Percentiles rank a stretch among this genome's conserved stretches.
Conservation (phyloP, 371 early-diverging fungal species). For the Syncephalastrum sp. region DNA sequence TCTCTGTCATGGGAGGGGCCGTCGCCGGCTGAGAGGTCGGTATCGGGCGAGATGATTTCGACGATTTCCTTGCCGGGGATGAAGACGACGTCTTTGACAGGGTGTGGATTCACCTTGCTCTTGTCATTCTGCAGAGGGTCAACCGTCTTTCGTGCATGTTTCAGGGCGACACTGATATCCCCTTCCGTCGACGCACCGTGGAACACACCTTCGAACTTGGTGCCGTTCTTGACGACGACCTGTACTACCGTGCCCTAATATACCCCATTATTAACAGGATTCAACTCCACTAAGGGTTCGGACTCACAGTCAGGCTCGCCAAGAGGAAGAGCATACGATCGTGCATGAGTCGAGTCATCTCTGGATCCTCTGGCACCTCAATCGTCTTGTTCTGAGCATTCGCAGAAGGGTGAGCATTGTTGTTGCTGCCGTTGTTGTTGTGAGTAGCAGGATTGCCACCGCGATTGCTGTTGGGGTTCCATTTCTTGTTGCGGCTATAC, state of each 20-base stretch:
- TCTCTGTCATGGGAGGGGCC: conserved; percentile 39
- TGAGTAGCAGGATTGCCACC: conserved; percentile 11
- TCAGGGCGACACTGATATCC: conserved; percentile 78
- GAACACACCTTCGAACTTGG: conserved; percentile 76
- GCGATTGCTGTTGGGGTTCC: conserved; percentile 15
- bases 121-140: conserved; percentile 30
- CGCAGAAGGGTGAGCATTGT: conserved; percentile 13
- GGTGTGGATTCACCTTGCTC: conserved; percentile 50
- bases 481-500: conserved; percentile 27
- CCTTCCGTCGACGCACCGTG: conserved; percentile 73
- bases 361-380: conserved; percentile 21
- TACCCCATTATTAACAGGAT: background rate
- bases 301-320: conserved; percentile 69
- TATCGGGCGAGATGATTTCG: conserved; percentile 53
- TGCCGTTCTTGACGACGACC: conserved; percentile 65
- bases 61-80: conserved; percentile 74
- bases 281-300: background rate
- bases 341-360: conserved; percentile 54
- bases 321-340: conserved; percentile 76
- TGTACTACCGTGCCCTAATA: conserved; percentile 74
- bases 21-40: conserved; percentile 56
- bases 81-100: conserved; percentile 50
- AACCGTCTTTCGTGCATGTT: conserved; percentile 53
- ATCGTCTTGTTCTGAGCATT: conserved; percentile 4
- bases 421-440: conserved; percentile 11